Base-by-base conservation (phyloP, 345 rosid genomes). In the Kandelia obovata region DNA sequence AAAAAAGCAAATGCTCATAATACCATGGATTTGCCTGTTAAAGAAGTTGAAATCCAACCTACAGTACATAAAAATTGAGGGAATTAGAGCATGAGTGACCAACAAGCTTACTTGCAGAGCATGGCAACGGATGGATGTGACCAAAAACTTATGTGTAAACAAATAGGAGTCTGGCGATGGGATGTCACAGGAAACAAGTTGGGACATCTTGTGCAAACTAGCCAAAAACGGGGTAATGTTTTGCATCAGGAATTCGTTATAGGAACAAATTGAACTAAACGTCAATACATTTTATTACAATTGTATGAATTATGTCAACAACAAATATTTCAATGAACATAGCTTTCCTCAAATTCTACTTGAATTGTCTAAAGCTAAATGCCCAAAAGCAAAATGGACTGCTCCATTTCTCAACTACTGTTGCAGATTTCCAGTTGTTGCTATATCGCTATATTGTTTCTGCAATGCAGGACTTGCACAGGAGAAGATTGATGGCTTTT, bases 401-500 rank as follows among this genome's bases (percentile, higher is more conserved):
- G 26, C 13, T 20, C 15, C 19, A 11, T 25, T 47, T 13, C 26
- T 31, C 27, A 19, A 35, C 9, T 52, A 25, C 5, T 16, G 49
- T 5, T 20, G 31, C 63, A 23, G 60, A 62, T 70, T 66, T 2
- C 72, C 78, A 17, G 53, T 65, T 46, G 59, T 16, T 25, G 32
- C 57, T 51, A 74, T n/a, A 6, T 58, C 72, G 78, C 87, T 73
- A 58, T 72, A 59, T 64, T 83, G 87, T 77, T 78, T 87, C 64
- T 77, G 83, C 79, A 84, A 63, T 57, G 72, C 71, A 61, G 96
- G 91, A 80, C 65, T 83, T 69, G 79, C 81, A 64, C 95, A 87
- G 19, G 92, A 73, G 78, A 92, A 90, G 67, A 86, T 62, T 15
- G 91, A 84, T n/a, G 26, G 78, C 80, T 77, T 88, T 62, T 75